Base-by-base conservation (phyloP, 1,284 basidiomycete genomes). In the Boletellus deceptivus region DNA sequence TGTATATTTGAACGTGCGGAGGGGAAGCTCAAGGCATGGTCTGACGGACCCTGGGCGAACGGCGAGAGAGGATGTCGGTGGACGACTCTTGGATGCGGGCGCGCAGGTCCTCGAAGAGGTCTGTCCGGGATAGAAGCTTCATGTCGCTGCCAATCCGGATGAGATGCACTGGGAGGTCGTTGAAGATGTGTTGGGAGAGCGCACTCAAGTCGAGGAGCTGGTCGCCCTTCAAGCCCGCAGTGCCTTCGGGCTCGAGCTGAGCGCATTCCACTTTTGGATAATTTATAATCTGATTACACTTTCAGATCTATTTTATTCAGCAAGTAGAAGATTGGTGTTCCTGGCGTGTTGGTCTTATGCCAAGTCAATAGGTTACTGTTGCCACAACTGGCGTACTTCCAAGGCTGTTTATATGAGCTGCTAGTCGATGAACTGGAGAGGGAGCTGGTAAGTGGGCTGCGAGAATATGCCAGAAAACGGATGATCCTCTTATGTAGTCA, bases 161-260 rank as follows among this genome's bases (percentile, higher is more conserved):
- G 35, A 57, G 56, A 34, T 57, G 50, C 33, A 43, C 14, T 9
- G 56, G 58, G 27, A 59, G 50, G 7, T 60, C 42, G 4, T 57
- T 59, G 55, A 54, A 60, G 39, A 58, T 20, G 11, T 58, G 54
- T 36, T 53, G 57, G 27, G 38, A 25, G 38, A 56, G 53, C 4
- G 24, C 8, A 25, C 56, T 35, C n/a, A n/a, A n/a, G n/a, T n/a
- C n/a, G 27, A 59, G 57, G 31, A 56, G 53, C 13, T 41, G 40
- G 25, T 22, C 17, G 16, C 48, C 47, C 53, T 44, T 20, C 20
- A 20, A 20, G 20, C 20, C 20, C 20, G 20, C 4, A 20, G 4
- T 20, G 20, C 4, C 4, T 20, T 20, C 20, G 4, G 20, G 20
- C 20, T 20, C 4, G 20, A 20, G 20, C 20, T 3, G 20, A 20